A percentile compares a stretch with the other conserved stretches of the same genome.
phyloP scores from a whole-genome alignment of 352 stramenopile species.

The Phytophthora foliorum region DNA sequence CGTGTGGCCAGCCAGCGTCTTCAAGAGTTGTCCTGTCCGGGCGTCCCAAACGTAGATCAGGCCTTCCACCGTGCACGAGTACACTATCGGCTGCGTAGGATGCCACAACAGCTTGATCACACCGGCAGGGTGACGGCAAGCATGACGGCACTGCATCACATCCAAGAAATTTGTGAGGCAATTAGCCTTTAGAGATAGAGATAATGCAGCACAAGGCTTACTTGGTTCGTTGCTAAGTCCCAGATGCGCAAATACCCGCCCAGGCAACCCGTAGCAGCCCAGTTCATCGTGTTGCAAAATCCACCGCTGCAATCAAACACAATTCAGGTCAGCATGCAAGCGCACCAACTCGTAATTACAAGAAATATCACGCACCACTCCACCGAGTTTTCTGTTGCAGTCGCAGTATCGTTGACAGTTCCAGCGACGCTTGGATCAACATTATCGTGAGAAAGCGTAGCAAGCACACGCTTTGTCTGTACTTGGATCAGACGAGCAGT shows the following conservation, averaged over 20 bases:
- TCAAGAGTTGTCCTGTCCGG: conserved; percentile 82
- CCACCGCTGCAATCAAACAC: conserved; percentile 72
- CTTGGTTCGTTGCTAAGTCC: conserved; percentile 92
- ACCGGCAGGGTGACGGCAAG: conserved; percentile 87
- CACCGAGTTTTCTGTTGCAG: conserved; percentile 83
- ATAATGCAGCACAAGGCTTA: conserved; percentile 25
- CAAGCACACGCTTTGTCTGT: conserved; percentile 94
- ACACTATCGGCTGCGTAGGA: conserved; percentile 86
- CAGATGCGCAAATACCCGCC: conserved; percentile 97
- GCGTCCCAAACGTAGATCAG: conserved; percentile 94
- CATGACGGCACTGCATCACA: conserved; percentile 78
- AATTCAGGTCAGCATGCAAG: conserved; percentile 10
- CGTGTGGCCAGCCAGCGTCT: conserved; percentile 84
- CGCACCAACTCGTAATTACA: neutral
- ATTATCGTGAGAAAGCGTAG: conserved; percentile 82
- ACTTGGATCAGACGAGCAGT: conserved; percentile 94
- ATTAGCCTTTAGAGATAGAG: neutral
- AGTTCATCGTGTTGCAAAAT: conserved; percentile 96
- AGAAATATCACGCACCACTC: conserved; percentile 69
- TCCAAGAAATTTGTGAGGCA: conserved; percentile 15
- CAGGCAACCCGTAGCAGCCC: conserved; percentile 95
- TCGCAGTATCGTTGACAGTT: conserved; percentile 59
- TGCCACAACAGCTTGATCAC: conserved; percentile 95
- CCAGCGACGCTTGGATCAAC: conserved; percentile 55
- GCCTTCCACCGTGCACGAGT: conserved; percentile 90